phyloP scores from a whole-genome alignment of 2,329 filamentous ascomycete species.

The Penicillium sp. region DNA sequence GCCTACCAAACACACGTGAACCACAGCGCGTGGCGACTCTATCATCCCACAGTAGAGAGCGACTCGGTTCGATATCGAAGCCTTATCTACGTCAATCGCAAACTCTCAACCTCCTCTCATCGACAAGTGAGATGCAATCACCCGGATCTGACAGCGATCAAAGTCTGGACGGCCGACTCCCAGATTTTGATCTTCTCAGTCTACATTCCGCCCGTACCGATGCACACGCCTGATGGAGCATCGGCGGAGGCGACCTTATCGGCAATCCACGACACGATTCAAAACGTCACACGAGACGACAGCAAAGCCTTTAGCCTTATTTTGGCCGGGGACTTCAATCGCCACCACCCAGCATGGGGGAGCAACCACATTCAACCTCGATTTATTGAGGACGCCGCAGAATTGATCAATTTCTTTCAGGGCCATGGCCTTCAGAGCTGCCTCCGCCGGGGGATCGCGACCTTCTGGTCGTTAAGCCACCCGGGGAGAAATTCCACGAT shows the following conservation, averaged over 20 bases:
- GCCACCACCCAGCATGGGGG: not conserved
- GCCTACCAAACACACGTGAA: slow-evolving; percentile 21
- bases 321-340: not conserved
- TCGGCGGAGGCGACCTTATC: not conserved
- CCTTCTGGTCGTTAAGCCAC: not conserved
- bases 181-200: not conserved
- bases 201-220: not conserved
- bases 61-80: slow-evolving; percentile 17
- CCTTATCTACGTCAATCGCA: slow-evolving; percentile 25
- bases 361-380: not conserved
- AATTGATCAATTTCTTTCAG: not conserved
- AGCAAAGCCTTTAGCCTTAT: too few relatives aligned
- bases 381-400: not conserved
- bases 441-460: too few relatives aligned
- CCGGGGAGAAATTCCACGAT: not conserved
- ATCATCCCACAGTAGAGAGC: slow-evolving; percentile 16
- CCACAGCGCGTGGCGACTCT: slow-evolving; percentile 26
- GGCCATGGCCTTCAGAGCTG: not conserved
- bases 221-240: not conserved
- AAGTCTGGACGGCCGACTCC: not conserved
- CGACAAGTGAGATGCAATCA: slow-evolving; percentile 23
- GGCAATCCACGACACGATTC: too few relatives aligned
- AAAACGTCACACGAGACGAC: too few relatives aligned
- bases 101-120: slow-evolving; percentile 24
- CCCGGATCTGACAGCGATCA: slow-evolving; percentile 21